phyloP scores from a whole-genome alignment of 2,329 filamentous ascomycete species.

The Fusarium armeniacum region DNA sequence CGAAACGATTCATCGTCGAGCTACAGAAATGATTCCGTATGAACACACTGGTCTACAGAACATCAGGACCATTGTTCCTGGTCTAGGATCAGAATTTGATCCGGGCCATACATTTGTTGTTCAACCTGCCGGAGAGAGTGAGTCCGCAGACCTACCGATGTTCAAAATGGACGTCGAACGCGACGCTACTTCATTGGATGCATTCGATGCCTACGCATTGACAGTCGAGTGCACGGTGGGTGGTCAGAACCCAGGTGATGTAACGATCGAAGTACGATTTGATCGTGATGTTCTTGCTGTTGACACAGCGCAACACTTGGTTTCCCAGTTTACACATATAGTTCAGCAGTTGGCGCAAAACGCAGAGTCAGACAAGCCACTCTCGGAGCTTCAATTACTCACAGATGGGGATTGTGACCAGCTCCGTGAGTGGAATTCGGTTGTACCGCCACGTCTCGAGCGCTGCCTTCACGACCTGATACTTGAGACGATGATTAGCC shows the following conservation, averaged over 20 bases:
- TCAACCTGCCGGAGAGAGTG: slow-evolving; percentile 8
- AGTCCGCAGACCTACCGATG: neutral
- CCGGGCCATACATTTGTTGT: slow-evolving; percentile 8
- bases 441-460: slow-evolving; percentile 1
- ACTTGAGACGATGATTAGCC: slow-evolving; percentile 2
- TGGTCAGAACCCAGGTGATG: slow-evolving; percentile 4
- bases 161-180: slow-evolving; percentile 3
- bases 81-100: slow-evolving; percentile 6
- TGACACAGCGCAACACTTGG: neutral
- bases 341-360: slow-evolving; percentile 7
- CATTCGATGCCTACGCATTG: slow-evolving; percentile 6
- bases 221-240: slow-evolving; percentile 5
- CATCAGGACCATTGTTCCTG: slow-evolving; percentile 2
- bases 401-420: slow-evolving; percentile 2
- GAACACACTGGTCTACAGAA: slow-evolving; percentile 11
- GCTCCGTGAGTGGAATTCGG: slow-evolving; percentile 6
- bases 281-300: neutral
- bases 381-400: slow-evolving; percentile 2
- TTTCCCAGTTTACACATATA: slow-evolving; percentile 1
- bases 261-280: slow-evolving; percentile 1
- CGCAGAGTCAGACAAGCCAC: slow-evolving; percentile 1
- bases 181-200: neutral
- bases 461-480: slow-evolving; percentile 7
- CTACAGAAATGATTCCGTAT: slow-evolving; percentile 4
- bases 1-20: neutral